Percentiles rank a stretch among this genome's conserved stretches.
phyloP scores from a whole-genome alignment of 768 basidiomycete genomes.

The Boletus sensibilis region DNA sequence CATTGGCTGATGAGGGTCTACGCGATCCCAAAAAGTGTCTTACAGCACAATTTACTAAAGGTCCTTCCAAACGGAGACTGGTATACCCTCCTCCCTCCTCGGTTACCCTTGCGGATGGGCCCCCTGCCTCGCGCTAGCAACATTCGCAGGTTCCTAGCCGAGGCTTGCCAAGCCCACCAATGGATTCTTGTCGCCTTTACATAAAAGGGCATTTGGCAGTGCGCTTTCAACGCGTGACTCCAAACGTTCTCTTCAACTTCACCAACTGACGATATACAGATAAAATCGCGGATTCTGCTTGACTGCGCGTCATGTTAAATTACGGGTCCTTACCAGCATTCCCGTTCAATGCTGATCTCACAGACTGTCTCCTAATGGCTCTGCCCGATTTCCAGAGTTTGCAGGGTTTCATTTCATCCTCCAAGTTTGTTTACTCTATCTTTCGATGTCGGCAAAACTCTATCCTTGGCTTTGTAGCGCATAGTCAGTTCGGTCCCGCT shows the following conservation, averaged over 20 bases:
- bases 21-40: too few species aligned
- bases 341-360: slow-evolving; percentile 29
- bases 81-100: too few species aligned
- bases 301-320: slow-evolving; percentile 2
- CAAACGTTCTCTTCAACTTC: neutral
- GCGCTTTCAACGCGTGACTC: neutral
- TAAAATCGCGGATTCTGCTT: neutral
- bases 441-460: slow-evolving; percentile 32
- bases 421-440: slow-evolving; percentile 31
- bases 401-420: slow-evolving; percentile 25
- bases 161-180: neutral
- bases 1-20: too few species aligned
- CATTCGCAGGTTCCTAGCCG: neutral
- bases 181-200: neutral
- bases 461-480: slow-evolving; percentile 31
- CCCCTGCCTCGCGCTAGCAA: too few species aligned
- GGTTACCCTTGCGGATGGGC: too few species aligned
- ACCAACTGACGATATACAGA: neutral
- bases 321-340: neutral
- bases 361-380: slow-evolving; percentile 29
- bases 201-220: neutral
- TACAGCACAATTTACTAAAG: too few species aligned
- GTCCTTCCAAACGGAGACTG: too few species aligned
- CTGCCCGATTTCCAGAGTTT: slow-evolving; percentile 32
- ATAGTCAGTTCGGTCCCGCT: slow-evolving; percentile 30